Percentiles rank a stretch among this genome's conserved stretches.
Conservation (phyloP, 2,329 filamentous ascomycete species). For the Cercospora berteroae region DNA sequence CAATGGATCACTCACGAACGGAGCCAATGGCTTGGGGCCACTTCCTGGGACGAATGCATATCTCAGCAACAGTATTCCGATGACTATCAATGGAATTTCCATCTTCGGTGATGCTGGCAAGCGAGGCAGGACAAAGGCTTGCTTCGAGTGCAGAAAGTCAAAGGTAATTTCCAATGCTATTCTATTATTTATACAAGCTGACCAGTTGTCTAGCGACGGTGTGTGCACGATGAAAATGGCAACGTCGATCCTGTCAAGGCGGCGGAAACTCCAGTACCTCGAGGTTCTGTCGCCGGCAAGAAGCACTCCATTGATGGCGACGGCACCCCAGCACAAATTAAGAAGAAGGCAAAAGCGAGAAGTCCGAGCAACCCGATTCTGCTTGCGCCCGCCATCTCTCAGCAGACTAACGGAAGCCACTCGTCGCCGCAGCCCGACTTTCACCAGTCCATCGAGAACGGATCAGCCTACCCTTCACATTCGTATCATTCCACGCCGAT, state of each 20-base stretch:
- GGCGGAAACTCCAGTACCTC: slow-evolving; percentile 59
- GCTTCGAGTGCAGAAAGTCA: slow-evolving; percentile 65
- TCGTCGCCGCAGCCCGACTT: slow-evolving; percentile 13
- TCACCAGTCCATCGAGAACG: slow-evolving; percentile 9
- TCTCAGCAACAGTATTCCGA: slow-evolving; percentile 40
- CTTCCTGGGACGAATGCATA: slow-evolving; percentile 36
- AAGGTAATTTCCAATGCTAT: slow-evolving; percentile 51
- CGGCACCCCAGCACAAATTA: slow-evolving; percentile 29
- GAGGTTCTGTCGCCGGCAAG: slow-evolving; percentile 57
- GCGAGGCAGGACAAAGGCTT: slow-evolving; percentile 58
- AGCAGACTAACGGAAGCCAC: slow-evolving; percentile 15
- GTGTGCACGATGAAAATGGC: slow-evolving; percentile 64
- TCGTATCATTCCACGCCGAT: slow-evolving; percentile 11
- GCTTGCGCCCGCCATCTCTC: slow-evolving; percentile 13
- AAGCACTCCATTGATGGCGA: slow-evolving; percentile 49
- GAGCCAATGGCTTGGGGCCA: slow-evolving; percentile 22
- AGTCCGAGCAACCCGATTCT: slow-evolving; percentile 8
- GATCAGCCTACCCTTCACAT: slow-evolving; percentile 11
- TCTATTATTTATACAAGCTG: slow-evolving; percentile 9
- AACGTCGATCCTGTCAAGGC: slow-evolving; percentile 64
- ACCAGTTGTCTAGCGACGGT: slow-evolving; percentile 53
- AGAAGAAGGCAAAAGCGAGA: slow-evolving; percentile 28
- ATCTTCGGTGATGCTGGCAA: slow-evolving; percentile 50
- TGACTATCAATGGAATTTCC: slow-evolving; percentile 57
- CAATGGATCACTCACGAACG: slow-evolving; percentile 14